Conservation (phyloP, 2,329 filamentous ascomycete species). For the Kalaharituber pfeilii region DNA sequence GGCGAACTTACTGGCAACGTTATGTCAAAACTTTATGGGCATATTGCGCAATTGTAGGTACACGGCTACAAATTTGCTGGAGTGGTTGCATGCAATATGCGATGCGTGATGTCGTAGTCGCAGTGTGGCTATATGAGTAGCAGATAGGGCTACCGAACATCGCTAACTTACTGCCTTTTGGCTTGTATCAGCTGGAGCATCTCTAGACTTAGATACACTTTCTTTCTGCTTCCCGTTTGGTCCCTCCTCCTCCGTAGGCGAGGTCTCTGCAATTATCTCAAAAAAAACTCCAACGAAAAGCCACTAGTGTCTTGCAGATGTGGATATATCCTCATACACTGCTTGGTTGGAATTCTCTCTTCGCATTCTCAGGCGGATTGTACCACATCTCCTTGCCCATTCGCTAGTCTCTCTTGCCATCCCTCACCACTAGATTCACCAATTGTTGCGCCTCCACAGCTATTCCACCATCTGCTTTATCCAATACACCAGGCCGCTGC, state of each 20-base stretch:
- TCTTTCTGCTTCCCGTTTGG: constrained; percentile 27
- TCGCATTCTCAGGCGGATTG: constrained; percentile 32
- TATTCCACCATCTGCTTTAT: constrained; percentile 58
- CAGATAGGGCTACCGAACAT: too few species aligned
- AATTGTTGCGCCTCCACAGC: constrained; percentile 64
- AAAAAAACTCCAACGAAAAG: constrained; percentile 94
- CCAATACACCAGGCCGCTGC: constrained; percentile 54
- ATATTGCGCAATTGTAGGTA: too few species aligned
- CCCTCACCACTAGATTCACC: constrained; percentile 43
- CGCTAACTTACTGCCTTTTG: too few species aligned
- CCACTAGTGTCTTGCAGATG: constrained; percentile 92
- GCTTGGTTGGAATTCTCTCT: constrained; percentile 56
- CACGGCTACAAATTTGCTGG: too few species aligned
- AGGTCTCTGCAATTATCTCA: constrained; percentile 52
- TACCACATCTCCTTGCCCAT: constrained; percentile 13
- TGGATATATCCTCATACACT: constrained; percentile 85
- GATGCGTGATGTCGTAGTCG: too few species aligned
- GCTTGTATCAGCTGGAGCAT: constrained; percentile 23
- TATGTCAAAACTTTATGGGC: too few species aligned
- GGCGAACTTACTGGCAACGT: too few species aligned
- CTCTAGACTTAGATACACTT: too few species aligned
- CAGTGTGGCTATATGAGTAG: too few species aligned
- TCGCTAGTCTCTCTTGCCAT: constrained; percentile 25
- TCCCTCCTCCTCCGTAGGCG: constrained; percentile 15
- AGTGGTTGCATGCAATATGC: too few species aligned